These are phyloP conservation scores for Debaryomyces sp. DNA, from an alignment of 1,139 yeast species.

Conservation along the genomic window DNA sequence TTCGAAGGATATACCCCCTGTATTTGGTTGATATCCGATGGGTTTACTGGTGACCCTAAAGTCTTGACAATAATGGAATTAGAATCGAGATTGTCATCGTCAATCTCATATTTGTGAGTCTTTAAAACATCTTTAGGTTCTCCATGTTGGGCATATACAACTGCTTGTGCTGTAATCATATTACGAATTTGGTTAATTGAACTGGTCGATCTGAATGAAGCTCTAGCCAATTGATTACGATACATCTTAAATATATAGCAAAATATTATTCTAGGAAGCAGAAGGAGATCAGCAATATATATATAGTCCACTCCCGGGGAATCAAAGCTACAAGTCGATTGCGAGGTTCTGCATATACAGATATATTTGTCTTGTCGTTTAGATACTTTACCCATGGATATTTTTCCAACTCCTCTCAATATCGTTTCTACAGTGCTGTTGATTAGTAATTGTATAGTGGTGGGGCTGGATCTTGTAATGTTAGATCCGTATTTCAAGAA, in stretches of 20 bases:
- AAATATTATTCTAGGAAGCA: not conserved
- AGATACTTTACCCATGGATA: not conserved
- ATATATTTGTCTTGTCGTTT: not conserved
- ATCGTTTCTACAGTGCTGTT: not conserved
- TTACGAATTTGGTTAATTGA: slow-evolving; percentile 24
- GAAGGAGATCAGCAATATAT: not conserved
- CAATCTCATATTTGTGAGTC: slow-evolving; percentile 54
- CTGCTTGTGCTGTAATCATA: slow-evolving; percentile 59
- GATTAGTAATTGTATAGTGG: not conserved
- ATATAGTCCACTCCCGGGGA: not conserved
- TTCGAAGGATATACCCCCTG: slow-evolving; percentile 46
- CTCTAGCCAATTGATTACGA: slow-evolving; percentile 1
- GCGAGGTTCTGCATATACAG: not conserved
- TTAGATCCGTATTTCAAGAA: not conserved
- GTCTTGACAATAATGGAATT: slow-evolving; percentile 58
- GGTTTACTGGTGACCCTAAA: slow-evolving; percentile 80
- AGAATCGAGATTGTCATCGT: slow-evolving; percentile 42
- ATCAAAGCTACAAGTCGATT: not conserved
- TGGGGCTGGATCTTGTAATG: not conserved
- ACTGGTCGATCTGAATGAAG: not conserved
- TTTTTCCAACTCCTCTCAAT: not conserved
- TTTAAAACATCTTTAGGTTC: slow-evolving; percentile 59
- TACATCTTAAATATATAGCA: not conserved
- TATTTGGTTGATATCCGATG: slow-evolving; percentile 46
- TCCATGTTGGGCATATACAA: slow-evolving; percentile 60